Percentiles rank a stretch among this genome's conserved stretches.
phyloP scores from a whole-genome alignment of 495 filamentous ascomycete species.

The Thozetella sp. region DNA sequence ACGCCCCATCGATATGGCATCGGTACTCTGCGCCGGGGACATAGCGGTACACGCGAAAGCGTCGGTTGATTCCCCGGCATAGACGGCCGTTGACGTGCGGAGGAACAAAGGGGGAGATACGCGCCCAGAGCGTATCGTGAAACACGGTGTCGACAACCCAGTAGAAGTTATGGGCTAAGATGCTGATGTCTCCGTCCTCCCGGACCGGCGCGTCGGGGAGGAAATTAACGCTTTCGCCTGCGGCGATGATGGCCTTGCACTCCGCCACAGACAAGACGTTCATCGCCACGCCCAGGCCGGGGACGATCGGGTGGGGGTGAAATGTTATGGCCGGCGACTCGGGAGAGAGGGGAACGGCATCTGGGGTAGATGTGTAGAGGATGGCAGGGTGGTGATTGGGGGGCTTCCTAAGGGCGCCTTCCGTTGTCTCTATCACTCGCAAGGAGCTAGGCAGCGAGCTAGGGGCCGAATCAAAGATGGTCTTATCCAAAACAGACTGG shows the following conservation, averaged over 20 bases:
- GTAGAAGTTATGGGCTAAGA: constrained; percentile 54
- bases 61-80: constrained; percentile 44
- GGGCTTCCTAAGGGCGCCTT: constrained; percentile 44
- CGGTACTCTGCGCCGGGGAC: constrained; percentile 52
- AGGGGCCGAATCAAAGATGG: constrained; percentile 22
- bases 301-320: constrained; percentile 39
- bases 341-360: constrained; percentile 32
- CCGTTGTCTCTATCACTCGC: constrained; percentile 41
- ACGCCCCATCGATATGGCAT: constrained; percentile 46
- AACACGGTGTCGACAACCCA: constrained; percentile 47
- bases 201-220: constrained; percentile 46
- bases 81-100: constrained; percentile 28
- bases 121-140: constrained; percentile 39
- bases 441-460: constrained; percentile 19
- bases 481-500: constrained; percentile 31
- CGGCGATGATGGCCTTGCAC: constrained; percentile 46
- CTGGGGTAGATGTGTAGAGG: constrained; percentile 35
- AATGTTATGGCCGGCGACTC: constrained; percentile 22
- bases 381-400: constrained; percentile 47
- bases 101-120: constrained; percentile 39
- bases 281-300: constrained; percentile 34
- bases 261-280: constrained; percentile 38
- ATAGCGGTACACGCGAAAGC: constrained; percentile 51
- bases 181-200: constrained; percentile 41
- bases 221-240: constrained; percentile 43